Evolutionary conservation across 2,329 filamentous ascomycete genomes (phyloP).

Genomic region (Clarireedia hainanense): DNA sequence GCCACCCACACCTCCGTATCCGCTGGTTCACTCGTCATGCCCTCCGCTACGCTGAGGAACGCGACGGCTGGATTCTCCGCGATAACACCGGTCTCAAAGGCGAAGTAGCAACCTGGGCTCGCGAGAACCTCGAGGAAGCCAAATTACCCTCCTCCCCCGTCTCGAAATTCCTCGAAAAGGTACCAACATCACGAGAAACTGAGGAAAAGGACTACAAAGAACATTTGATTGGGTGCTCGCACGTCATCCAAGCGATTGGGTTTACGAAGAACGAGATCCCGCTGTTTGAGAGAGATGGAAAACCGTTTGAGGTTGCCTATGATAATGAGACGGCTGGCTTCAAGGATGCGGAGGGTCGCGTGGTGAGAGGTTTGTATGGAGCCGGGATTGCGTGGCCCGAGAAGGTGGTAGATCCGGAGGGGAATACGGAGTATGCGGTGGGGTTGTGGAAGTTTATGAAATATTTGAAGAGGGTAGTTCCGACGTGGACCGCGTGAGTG

Average conservation of each 20-base stretch:
- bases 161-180: slow-evolving; percentile 23
- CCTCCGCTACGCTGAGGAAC: slow-evolving; percentile 53
- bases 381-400: slow-evolving; percentile 59
- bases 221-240: slow-evolving; percentile 42
- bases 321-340: slow-evolving; percentile 38
- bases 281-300: slow-evolving; percentile 30
- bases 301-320: slow-evolving; percentile 23
- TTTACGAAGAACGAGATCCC: slow-evolving; percentile 45
- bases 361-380: slow-evolving; percentile 46
- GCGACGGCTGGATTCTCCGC: slow-evolving; percentile 54
- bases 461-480: slow-evolving; percentile 47
- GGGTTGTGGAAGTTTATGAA: slow-evolving; percentile 61
- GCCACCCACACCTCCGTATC: slow-evolving; percentile 45
- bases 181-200: slow-evolving; percentile 21
- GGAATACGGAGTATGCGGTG: slow-evolving; percentile 54
- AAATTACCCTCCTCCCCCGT: slow-evolving; percentile 31
- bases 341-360: slow-evolving; percentile 34
- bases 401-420: slow-evolving; percentile 49
- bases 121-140: slow-evolving; percentile 47
- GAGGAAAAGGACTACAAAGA: slow-evolving; percentile 38
- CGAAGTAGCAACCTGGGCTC: slow-evolving; percentile 50
- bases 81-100: slow-evolving; percentile 62
- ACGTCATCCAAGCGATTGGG: slow-evolving; percentile 52
- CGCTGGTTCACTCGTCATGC: slow-evolving; percentile 56
- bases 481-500: slow-evolving; percentile 35